phyloP scores from a whole-genome alignment of 257 asterid species.

The Nicotiana paniculata region DNA sequence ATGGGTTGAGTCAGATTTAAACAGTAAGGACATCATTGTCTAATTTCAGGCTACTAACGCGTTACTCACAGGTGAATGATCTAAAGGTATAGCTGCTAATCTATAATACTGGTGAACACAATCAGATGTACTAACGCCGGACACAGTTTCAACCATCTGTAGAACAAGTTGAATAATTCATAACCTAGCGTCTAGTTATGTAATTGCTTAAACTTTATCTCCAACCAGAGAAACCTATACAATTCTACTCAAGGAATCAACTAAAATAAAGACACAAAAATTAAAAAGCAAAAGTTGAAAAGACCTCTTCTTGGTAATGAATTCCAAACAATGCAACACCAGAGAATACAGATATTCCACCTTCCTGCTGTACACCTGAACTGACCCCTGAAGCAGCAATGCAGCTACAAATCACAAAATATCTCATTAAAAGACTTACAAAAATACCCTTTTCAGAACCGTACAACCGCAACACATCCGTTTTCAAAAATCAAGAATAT shows the following conservation, averaged over 20 bases:
- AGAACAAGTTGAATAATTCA: not conserved
- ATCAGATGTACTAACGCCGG: not conserved
- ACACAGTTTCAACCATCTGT: not conserved
- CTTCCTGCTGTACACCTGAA: slow-evolving; percentile 93
- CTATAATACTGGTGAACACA: not conserved
- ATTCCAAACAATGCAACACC: slow-evolving; percentile 86
- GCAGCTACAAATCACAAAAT: slow-evolving; percentile 64
- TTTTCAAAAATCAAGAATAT: not conserved
- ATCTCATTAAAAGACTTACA: not conserved
- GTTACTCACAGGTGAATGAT: not conserved
- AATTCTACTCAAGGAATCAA: not conserved
- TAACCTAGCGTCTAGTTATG: not conserved
- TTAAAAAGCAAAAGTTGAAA: not conserved
- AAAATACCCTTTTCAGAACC: not conserved
- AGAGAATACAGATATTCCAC: slow-evolving; percentile 86
- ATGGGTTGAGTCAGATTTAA: not conserved
- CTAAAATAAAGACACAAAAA: not conserved
- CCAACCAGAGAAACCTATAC: slow-evolving; percentile 3
- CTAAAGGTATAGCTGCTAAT: not conserved
- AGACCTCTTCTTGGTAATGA: slow-evolving; percentile 81
- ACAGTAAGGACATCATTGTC: not conserved
- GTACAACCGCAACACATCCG: not conserved
- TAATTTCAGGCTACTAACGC: not conserved
- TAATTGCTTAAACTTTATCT: not conserved
- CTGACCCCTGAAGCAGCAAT: slow-evolving; percentile 95